These are phyloP conservation scores for Datura wrightii DNA, from an alignment of 257 asterid genomes.

Conservation along the genomic window DNA sequence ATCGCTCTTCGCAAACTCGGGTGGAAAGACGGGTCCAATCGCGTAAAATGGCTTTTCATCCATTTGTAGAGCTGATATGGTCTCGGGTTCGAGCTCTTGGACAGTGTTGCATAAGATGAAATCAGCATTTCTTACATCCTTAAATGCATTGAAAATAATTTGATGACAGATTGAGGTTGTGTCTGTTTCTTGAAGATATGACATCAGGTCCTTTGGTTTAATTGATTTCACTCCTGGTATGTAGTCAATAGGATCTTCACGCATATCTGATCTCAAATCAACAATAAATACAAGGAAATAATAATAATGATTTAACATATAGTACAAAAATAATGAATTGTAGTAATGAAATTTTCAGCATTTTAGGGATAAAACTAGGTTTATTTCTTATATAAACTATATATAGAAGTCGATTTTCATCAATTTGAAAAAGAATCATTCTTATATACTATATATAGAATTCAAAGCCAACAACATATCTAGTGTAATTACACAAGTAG, in stretches of 20 bases:
- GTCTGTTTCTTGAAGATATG: slow-evolving; percentile 47
- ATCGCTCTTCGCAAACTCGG: slow-evolving; percentile 35
- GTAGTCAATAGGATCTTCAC: slow-evolving; percentile 49
- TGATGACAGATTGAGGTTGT: slow-evolving; percentile 43
- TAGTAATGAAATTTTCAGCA: not conserved
- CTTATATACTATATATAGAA: no score
- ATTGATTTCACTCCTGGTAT: slow-evolving; percentile 52
- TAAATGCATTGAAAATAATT: slow-evolving; percentile 48
- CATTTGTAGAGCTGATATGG: slow-evolving; percentile 38
- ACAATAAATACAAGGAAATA: not conserved
- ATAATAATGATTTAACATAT: not conserved
- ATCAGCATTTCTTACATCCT: slow-evolving; percentile 48
- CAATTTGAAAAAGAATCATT: no score
- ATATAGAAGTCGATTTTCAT: not conserved
- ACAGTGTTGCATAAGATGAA: slow-evolving; percentile 54
- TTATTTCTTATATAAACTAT: no score
- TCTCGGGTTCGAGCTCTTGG: slow-evolving; percentile 45
- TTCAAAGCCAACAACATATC: no score
- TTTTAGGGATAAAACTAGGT: no score
- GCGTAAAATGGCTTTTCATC: slow-evolving; percentile 38
- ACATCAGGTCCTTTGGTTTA: slow-evolving; percentile 43
- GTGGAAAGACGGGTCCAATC: slow-evolving; percentile 50
- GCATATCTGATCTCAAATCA: slow-evolving; percentile 37
- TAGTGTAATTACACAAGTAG: no score
- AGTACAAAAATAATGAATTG: not conserved